Conservation (phyloP, 306 rosid species). For the Cercis canadensis region DNA sequence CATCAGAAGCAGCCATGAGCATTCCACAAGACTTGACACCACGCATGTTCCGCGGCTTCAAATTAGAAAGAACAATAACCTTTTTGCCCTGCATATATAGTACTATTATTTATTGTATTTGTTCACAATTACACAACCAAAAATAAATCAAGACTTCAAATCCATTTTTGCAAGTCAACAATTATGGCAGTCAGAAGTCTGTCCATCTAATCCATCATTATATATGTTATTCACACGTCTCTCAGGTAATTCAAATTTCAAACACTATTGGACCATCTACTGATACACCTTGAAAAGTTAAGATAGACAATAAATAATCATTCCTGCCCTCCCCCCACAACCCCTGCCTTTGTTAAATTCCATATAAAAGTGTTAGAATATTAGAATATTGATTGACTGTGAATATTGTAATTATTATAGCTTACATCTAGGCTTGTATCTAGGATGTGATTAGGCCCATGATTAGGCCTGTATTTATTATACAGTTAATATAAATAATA, state of each 20-base stretch:
- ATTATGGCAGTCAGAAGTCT: no score
- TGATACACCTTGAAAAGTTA: constrained; percentile 1
- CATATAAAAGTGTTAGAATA: no score
- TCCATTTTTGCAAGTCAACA: constrained; percentile 14
- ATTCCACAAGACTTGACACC: constrained; percentile 91
- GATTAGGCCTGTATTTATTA: no score
- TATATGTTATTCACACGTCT: constrained; percentile 15
- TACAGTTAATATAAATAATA: no score
- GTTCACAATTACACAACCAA: constrained; percentile 1
- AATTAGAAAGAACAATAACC: constrained; percentile 82
- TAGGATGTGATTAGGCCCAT: no score
- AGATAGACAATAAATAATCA: constrained; percentile 10
- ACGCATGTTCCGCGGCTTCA: constrained; percentile 96
- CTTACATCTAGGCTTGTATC: no score
- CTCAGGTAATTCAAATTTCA: constrained; percentile 15
- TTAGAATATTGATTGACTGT: no score
- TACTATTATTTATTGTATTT: constrained; percentile 4
- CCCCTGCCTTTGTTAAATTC: no score
- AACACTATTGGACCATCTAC: background rate
- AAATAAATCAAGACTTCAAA: constrained; percentile 14
- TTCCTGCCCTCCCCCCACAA: no score
- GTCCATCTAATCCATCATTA: no score
- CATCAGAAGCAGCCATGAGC: constrained; percentile 98
- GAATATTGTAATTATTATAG: no score
- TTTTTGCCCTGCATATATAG: constrained; percentile 57